phyloP scores from a whole-genome alignment of 192 early-diverging fungal genomes.

The Mortierella alpina region DNA sequence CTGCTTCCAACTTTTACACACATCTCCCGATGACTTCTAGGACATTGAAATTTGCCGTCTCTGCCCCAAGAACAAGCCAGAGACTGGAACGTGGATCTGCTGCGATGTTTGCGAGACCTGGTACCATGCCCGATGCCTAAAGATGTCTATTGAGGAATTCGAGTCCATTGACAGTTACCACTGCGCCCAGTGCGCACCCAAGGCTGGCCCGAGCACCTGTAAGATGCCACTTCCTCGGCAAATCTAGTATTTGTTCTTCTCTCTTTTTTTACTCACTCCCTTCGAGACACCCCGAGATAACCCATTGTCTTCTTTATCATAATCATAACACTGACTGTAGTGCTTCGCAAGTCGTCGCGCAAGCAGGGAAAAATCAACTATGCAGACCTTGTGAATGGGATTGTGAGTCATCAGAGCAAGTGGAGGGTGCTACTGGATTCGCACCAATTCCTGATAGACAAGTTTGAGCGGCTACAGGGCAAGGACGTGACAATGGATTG shows the following conservation, averaged over 20 bases:
- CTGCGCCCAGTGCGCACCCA: constrained; percentile 64
- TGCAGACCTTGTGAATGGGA: constrained; percentile 83
- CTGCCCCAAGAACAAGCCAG: constrained; percentile 28
- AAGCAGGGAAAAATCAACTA: constrained; percentile 78
- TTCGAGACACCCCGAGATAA: not conserved
- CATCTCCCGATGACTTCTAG: not conserved
- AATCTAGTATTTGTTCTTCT: not conserved
- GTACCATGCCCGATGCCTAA: constrained; percentile 76
- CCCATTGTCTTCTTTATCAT: not conserved
- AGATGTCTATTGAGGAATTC: constrained; percentile 63
- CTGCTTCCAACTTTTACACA: too few species aligned
- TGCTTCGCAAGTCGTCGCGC: constrained; percentile 69
- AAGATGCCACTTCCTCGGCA: constrained; percentile 11
- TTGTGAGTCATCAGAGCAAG: constrained; percentile 81
- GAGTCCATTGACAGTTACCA: constrained; percentile 74
- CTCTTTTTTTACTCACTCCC: not conserved
- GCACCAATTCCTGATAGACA: constrained; percentile 72
- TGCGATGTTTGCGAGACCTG: constrained; percentile 75
- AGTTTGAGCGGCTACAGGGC: constrained; percentile 76
- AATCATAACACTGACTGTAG: constrained; percentile 45
- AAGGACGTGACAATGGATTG: constrained; percentile 75
- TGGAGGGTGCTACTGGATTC: constrained; percentile 80
- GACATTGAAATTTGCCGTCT: constrained; percentile 34
- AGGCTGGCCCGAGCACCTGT: constrained; percentile 70
- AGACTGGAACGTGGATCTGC: constrained; percentile 64